Base-by-base conservation (phyloP, 1,284 basidiomycete genomes). In the Meira nashicola region DNA sequence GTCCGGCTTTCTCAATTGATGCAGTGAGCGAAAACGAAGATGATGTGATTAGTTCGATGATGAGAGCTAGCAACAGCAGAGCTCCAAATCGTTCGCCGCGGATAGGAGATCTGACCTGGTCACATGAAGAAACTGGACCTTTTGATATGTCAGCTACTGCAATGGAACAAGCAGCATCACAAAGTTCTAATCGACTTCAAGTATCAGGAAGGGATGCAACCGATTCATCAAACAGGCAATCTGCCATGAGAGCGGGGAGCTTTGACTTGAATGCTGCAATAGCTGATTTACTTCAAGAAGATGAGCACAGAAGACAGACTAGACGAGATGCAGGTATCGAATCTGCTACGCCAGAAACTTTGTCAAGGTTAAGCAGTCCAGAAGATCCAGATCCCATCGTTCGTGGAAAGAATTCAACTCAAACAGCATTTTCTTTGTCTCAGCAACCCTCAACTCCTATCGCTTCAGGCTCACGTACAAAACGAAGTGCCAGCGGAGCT, bases 191-290 rank as follows among this genome's bases (percentile, higher is more conserved):
- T 33, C 28, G 28, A 33, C 28, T 33, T 33, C 28, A 33, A 33
- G 28, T 33, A 33, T 4, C 28, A 4, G 28, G 28, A 33, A 3
- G 28, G 28, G 28, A 33, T 8, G 8, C 8, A 33, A 3, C 28
- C 28, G 8, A 33, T 33, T 3, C 28, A 33, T 3, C 28, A 33
- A 33, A 33, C 28, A 8, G 28, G n/a, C n/a, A n/a, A 4, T 33
- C 28, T 33, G 8, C 8, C 28, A 33, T 33, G 19, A 33, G 14
- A 21, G 14, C 19, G 14, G 51, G 51, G 17, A 68, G 68, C 57
- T 74, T 72, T 41, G 70, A 74, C 53, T 58, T 74, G 21, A 74
- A 71, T n/a, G 63, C 68, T 12, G 71, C 71, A 46, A 74, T 74
- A 55, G 64, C 63, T 15, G 71, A 74, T 19, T 55, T 74, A 51